Percentiles rank a stretch among this genome's conserved stretches.
phyloP scores from a whole-genome alignment of 495 filamentous ascomycete species.

The Hypoxylon subgilvum region DNA sequence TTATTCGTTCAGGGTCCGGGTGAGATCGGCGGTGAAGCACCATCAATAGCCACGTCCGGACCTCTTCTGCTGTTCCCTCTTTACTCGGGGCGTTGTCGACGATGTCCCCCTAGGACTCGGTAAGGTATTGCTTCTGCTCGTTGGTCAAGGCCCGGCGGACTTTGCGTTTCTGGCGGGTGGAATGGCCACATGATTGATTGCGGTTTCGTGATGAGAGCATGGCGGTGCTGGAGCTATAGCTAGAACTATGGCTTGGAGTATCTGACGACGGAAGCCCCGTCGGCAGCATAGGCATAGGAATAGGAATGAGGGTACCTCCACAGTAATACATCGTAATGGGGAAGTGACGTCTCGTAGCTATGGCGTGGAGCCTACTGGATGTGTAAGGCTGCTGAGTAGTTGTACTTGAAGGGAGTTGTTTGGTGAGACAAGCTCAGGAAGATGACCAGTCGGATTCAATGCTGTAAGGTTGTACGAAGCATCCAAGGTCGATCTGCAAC shows the following conservation, averaged over 20 bases:
- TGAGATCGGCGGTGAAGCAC: constrained; percentile 37
- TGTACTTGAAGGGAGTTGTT: constrained; percentile 1
- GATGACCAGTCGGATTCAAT: background rate
- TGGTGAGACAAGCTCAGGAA: too few species aligned
- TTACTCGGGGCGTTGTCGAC: constrained; percentile 26
- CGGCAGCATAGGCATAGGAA: too few species aligned
- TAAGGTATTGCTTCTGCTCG: constrained; percentile 30
- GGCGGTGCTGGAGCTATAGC: background rate
- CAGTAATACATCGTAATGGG: too few species aligned
- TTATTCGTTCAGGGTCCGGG: constrained; percentile 30
- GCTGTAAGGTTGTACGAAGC: background rate
- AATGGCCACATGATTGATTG: constrained; percentile 17
- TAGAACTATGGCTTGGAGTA: background rate
- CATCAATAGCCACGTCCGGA: constrained; percentile 30
- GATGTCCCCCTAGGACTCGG: constrained; percentile 32
- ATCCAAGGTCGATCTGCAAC: background rate
- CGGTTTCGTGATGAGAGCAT: constrained; percentile 2
- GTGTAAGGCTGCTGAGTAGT: background rate
- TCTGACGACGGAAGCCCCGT: too few species aligned
- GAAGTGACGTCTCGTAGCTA: too few species aligned
- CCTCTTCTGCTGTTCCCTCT: constrained; percentile 28
- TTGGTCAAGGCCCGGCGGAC: constrained; percentile 13
- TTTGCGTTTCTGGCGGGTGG: constrained; percentile 18
- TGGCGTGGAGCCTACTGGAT: too few species aligned
- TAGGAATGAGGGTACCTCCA: too few species aligned